Conservation (phyloP, 176 grass and related monocot species). For the Calamus simplicifolius region DNA sequence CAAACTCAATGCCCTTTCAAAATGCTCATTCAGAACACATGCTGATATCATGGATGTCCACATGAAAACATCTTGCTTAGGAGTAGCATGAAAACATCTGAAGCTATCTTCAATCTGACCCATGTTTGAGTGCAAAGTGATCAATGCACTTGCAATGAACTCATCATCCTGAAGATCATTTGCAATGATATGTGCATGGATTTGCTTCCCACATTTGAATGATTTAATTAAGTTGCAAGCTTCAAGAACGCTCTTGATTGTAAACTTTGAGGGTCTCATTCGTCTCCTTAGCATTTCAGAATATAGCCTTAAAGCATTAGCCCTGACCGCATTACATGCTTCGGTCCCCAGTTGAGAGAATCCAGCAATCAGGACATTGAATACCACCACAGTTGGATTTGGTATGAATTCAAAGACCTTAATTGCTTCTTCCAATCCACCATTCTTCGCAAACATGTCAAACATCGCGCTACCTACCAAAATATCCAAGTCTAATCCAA, state of each 20-base stretch:
- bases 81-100: constrained; percentile 50
- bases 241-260: constrained; percentile 65
- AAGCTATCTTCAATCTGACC: constrained; percentile 34
- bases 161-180: constrained; percentile 48
- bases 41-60: constrained; percentile 73
- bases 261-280: constrained; percentile 56
- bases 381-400: constrained; percentile 47
- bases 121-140: constrained; percentile 52
- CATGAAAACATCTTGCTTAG: constrained; percentile 32
- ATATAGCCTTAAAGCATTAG: constrained; percentile 48
- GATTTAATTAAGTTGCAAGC: constrained; percentile 48
- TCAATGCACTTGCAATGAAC: constrained; percentile 48
- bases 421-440: constrained; percentile 68
- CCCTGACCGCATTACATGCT: constrained; percentile 30
- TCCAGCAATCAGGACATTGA: constrained; percentile 81
- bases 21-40: constrained; percentile 32
- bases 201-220: constrained; percentile 45
- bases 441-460: constrained; percentile 75
- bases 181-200: constrained; percentile 63
- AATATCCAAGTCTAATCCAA: constrained; percentile 66
- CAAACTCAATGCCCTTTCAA: constrained; percentile 40
- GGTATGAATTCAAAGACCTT: constrained; percentile 64
- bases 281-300: constrained; percentile 41
- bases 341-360: constrained; percentile 61
- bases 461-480: constrained; percentile 68